Conservation (phyloP, 1,284 basidiomycete species). For the Marasmius oreades region DNA sequence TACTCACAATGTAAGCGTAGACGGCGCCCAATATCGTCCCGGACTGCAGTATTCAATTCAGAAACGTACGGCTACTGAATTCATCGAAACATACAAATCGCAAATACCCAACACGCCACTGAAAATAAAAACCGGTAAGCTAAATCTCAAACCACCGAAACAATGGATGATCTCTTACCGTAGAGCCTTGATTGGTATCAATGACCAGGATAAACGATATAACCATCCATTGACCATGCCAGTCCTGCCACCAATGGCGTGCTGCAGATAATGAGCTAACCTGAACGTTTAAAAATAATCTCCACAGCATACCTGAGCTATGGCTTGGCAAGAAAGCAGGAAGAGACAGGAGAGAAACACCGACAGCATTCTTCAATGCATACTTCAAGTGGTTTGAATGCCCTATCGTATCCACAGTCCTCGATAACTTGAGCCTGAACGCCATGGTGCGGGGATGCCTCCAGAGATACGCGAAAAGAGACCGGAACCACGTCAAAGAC, state of each 20-base stretch:
- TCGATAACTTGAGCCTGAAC: slow-evolving; percentile 32
- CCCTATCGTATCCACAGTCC: slow-evolving; percentile 25
- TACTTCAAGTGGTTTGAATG: slow-evolving; percentile 43
- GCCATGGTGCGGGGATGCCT: slow-evolving; percentile 29
- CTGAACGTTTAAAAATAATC: neutral
- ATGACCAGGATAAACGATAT: slow-evolving; percentile 50
- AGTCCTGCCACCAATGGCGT: slow-evolving; percentile 33
- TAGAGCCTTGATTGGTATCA: slow-evolving; percentile 49
- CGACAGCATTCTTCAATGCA: slow-evolving; percentile 44
- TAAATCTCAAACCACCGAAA: neutral
- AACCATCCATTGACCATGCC: slow-evolving; percentile 48
- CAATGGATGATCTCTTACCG: slow-evolving; percentile 21
- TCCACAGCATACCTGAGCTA: slow-evolving; percentile 31
- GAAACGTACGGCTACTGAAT: neutral
- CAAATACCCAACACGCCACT: slow-evolving; percentile 44
- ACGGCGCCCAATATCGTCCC: slow-evolving; percentile 44
- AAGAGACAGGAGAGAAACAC: slow-evolving; percentile 39
- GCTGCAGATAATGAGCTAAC: slow-evolving; percentile 22
- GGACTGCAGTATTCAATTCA: slow-evolving; percentile 24
- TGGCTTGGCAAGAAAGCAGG: slow-evolving; percentile 40
- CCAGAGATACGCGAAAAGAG: slow-evolving; percentile 26
- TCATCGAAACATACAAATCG: slow-evolving; percentile 34
- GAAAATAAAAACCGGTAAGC: neutral
- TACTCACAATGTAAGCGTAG: slow-evolving; percentile 43
- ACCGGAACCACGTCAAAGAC: slow-evolving; percentile 13